Evolutionary conservation across 306 rosid species (phyloP).

Genomic region (Gastrolobium bilobum): DNA sequence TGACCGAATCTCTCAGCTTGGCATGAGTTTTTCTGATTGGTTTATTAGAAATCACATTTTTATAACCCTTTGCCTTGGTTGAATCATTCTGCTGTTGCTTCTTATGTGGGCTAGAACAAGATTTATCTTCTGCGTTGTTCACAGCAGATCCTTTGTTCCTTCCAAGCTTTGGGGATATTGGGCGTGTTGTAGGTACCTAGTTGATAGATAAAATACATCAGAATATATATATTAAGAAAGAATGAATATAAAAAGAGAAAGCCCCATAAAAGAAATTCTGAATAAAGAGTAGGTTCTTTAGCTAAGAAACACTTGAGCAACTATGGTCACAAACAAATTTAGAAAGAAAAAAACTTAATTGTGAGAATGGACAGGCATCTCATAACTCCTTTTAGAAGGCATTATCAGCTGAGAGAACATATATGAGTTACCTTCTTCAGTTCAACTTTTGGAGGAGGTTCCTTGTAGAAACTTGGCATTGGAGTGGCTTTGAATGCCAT

Average conservation of each 20-base stretch:
- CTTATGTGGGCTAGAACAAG: slow-evolving; percentile 60
- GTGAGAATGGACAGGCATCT: not conserved
- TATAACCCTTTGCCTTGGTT: slow-evolving; percentile 53
- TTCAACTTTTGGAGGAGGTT: slow-evolving; percentile 90
- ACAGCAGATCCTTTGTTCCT: slow-evolving; percentile 66
- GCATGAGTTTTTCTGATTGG: slow-evolving; percentile 61
- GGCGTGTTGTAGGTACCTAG: slow-evolving; percentile 89
- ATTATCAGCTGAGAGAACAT: not conserved
- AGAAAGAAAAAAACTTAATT: not conserved
- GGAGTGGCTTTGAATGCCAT: slow-evolving; percentile 91
- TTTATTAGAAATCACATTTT: slow-evolving; percentile 67
- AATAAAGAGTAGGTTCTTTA: slow-evolving; percentile 9
- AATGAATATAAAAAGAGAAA: not conserved
- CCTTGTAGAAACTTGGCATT: slow-evolving; percentile 94
- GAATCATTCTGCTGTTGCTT: slow-evolving; percentile 63
- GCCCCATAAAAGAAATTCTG: slow-evolving; percentile 13
- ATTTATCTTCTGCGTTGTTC: slow-evolving; percentile 62
- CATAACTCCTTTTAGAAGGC: not conserved
- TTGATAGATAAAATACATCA: slow-evolving; percentile 37
- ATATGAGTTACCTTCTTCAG: slow-evolving; percentile 75
- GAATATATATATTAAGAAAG: not conserved
- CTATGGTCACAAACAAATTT: not conserved
- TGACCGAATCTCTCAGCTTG: slow-evolving; percentile 45
- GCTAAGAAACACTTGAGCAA: slow-evolving; percentile 7
- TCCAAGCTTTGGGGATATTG: slow-evolving; percentile 97